Base-by-base conservation (phyloP, 306 rosid species). In the Crotalaria pallida region DNA sequence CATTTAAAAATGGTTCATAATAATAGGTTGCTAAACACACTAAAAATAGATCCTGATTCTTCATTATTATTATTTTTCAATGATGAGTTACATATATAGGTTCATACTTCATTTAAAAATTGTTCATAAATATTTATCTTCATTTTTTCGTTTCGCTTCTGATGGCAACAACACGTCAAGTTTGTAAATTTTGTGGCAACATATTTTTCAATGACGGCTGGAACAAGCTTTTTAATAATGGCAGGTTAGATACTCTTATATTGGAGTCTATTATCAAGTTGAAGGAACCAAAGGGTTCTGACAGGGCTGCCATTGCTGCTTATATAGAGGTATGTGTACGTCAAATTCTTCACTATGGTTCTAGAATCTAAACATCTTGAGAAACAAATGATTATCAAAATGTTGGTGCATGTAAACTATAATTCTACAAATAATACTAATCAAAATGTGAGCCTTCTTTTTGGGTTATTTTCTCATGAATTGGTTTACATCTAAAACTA, bases 251-350 rank as follows among this genome's bases (percentile, higher is more conserved):
- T 83, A 85, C 77, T 79, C 95, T 89, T 67, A 88, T 92, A 71
- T 66, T 71, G 22, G 92, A 86, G 77, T 91, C 98, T 9, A 82
- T 92, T 40, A 55, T 79, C 73, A 92, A 83, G 73, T 71, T 92
- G 85, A 89, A 85, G 91, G 98, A 92, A 82, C 84, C 88, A 36
- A 83, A 84, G 88, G 96, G 96, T 74, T 86, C 96, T 82, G 92
- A 89, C 81, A 82, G 88, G 77, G 90, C 90, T 73, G 80, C 89
- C 58, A 88, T 92, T 83, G 85, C 92, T 69, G 66, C 86, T 80
- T 84, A 80, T 68, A 89, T 92, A 78, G 96, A 92, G 98, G 98
- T 92, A 85, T 69, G 21, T 71, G 16, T 38, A 56, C 77, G 57
- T 79, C 70, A 59, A 60, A 34, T 43, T 29, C 70, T 43, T 68